Percentiles rank a stretch among this genome's conserved stretches.
These are phyloP conservation scores for Ulota crispa DNA, from an alignment of 225 moss, liverwort and hornwort genomes.

Conservation along the genomic window DNA sequence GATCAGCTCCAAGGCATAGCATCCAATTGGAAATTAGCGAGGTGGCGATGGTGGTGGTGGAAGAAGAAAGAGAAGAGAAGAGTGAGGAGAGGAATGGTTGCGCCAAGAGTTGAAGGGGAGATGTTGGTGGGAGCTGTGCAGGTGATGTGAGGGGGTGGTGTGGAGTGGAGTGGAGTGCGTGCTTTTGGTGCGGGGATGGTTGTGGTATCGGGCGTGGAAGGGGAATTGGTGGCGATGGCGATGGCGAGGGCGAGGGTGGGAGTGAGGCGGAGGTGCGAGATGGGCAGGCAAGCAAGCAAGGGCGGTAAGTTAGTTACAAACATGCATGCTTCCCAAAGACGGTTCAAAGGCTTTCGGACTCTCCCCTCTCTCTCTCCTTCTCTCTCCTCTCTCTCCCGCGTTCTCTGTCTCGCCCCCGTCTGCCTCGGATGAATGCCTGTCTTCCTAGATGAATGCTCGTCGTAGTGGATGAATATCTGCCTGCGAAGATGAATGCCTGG, in stretches of 20 bases:
- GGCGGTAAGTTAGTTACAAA: slow-evolving; percentile 15
- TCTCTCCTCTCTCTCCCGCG: too few species aligned
- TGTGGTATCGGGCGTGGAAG: not conserved
- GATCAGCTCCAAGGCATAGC: not conserved
- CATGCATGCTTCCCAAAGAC: not conserved
- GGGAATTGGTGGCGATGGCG: not conserved
- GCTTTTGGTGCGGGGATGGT: not conserved
- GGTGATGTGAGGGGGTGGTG: not conserved
- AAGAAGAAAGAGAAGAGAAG: not conserved
- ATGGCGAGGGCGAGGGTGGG: not conserved
- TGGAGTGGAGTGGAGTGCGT: not conserved
- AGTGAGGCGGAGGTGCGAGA: not conserved
- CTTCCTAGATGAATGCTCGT: too few species aligned
- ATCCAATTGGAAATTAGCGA: not conserved
- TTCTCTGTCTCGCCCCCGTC: too few species aligned
- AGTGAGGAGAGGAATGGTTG: not conserved
- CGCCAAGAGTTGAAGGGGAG: not conserved
- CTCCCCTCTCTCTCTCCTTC: too few species aligned
- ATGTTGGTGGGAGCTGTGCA: not conserved
- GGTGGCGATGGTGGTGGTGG: too few species aligned
- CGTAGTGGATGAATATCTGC: too few species aligned
- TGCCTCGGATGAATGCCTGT: too few species aligned
- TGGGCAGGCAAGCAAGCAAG: not conserved
- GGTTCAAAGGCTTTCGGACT: not conserved
- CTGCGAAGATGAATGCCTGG: too few species aligned